Evolutionary conservation across 805 yeast genomes (phyloP).

Genomic region (Brettanomyces sp.): DNA sequence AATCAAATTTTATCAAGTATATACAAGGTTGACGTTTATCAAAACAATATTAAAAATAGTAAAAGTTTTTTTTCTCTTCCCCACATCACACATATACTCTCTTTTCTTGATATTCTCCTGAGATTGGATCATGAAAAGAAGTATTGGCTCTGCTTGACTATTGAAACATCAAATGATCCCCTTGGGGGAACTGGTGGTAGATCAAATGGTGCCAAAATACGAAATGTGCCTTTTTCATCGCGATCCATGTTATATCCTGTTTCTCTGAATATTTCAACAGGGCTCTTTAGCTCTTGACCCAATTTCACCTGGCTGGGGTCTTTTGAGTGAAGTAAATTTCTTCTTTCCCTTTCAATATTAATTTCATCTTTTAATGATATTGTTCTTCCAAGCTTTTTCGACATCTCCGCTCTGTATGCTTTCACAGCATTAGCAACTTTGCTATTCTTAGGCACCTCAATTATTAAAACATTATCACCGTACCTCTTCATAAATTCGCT

Average conservation of each 20-base stretch:
- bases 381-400: slow-evolving; percentile 41
- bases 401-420: slow-evolving; percentile 39
- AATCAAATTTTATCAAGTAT: not conserved
- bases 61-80: too few species aligned
- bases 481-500: slow-evolving; percentile 79
- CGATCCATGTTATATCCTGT: slow-evolving; percentile 11
- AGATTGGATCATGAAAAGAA: slow-evolving; percentile 43
- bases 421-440: slow-evolving; percentile 42
- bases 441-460: slow-evolving; percentile 42
- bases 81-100: too few species aligned
- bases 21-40: not conserved
- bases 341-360: slow-evolving; percentile 57
- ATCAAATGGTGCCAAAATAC: slow-evolving; percentile 55
- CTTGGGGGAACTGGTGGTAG: slow-evolving; percentile 68
- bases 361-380: slow-evolving; percentile 68
- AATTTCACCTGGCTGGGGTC: slow-evolving; percentile 38
- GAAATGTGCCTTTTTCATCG: slow-evolving; percentile 19
- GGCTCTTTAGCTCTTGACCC: slow-evolving; percentile 55
- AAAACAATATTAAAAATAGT: not conserved
- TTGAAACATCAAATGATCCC: slow-evolving; percentile 76
- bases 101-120: too few species aligned
- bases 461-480: slow-evolving; percentile 54
- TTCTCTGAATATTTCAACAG: slow-evolving; percentile 47
- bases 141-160: slow-evolving; percentile 64
- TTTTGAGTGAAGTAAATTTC: slow-evolving; percentile 40